phyloP scores from a whole-genome alignment of 2,329 filamentous ascomycete species.

The Grosmannia penicillata region DNA sequence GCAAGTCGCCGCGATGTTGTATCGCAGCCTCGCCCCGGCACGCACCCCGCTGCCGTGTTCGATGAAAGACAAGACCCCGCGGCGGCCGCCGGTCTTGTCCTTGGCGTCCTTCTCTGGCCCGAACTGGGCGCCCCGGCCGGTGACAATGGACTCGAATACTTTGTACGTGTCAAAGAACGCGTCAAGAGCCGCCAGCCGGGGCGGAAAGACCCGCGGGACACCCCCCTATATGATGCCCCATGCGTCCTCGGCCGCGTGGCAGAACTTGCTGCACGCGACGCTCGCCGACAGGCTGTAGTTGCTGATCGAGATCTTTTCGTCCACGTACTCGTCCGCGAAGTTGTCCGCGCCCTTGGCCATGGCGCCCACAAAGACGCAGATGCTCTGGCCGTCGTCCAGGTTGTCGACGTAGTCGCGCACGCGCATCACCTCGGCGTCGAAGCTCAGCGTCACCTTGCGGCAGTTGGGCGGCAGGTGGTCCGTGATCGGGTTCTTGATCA shows the following conservation, averaged over 20 bases:
- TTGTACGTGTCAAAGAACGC: too few relatives aligned
- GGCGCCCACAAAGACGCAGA: conserved; percentile 93
- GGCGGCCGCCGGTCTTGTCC: too few relatives aligned
- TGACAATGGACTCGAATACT: too few relatives aligned
- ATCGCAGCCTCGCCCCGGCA: conserved; percentile 35
- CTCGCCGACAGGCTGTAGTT: conserved; percentile 95
- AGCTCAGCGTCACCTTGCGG: conserved; percentile 92
- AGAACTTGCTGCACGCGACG: conserved; percentile 99
- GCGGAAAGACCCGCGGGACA: too few relatives aligned
- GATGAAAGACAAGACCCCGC: not conserved
- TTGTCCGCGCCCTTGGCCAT: conserved; percentile 97
- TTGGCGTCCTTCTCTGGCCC: not conserved
- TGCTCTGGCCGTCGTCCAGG: conserved; percentile 71
- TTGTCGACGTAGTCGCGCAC: conserved; percentile 79
- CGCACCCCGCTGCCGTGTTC: conserved; percentile 6
- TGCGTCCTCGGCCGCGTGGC: conserved; percentile 90
- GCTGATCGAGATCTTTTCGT: conserved; percentile 96
- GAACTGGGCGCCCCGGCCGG: too few relatives aligned
- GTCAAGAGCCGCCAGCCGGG: too few relatives aligned
- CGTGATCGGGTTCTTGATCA: conserved; percentile 96
- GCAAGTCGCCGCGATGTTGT: conserved; percentile 52
- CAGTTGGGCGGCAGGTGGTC: conserved; percentile 95
- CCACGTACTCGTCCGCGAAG: conserved; percentile 87
- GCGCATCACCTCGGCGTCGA: conserved; percentile 75
- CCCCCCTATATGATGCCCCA: conserved; percentile 77